Base-by-base conservation (phyloP, 352 stramenopile species). In the Globisporangium ultimum region DNA sequence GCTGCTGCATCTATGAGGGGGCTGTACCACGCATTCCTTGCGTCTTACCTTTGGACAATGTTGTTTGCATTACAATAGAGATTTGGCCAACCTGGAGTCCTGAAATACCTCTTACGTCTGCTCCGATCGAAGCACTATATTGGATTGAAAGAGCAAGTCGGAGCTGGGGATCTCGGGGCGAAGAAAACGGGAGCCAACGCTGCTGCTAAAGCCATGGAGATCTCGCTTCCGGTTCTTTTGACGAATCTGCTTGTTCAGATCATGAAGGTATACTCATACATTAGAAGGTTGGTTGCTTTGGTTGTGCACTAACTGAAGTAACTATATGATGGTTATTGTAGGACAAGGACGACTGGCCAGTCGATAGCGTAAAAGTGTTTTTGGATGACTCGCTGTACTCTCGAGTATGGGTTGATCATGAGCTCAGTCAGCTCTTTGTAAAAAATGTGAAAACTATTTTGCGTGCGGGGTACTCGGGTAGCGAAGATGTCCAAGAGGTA, bases 361-460 rank as follows among this genome's bases (percentile, higher is more conserved):
- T 89, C 21, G 86, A 95, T 61, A 93, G 80, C 53, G 75, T 93
- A 34, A 95, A 93, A 61, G 86, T 95, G 17, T 95, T 93, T 67
- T 61, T 95, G 3, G 84, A 93, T 43, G 86, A 95, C 65, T 90
- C 86, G 5, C 68, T 95, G 12, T 84, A 83, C 59, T 74, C 78
- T n/a, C 76, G 86, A 47, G 67, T 87, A 14, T 95, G 86, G 86
- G 86, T 95, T 0, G 84, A 95, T 53, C 80, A 93, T 49, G 82
- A 92, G 34, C 62, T 91, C n/a, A 93, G 84, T 46, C 76, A 75
- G 24, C 50, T 74, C 6, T 95, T 95, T 62, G 82, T 93, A 20
- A 67, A 71, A 46, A 91, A 93, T 28, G 71, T 95, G 36, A 95
- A 92, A 63, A 88, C 82, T 0, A 75, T 88, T 49, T 61, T 93